Percentiles rank a stretch among this genome's conserved stretches.
Conservation (phyloP, 164 flowering plant species). For the Nymphaea thermarum region DNA sequence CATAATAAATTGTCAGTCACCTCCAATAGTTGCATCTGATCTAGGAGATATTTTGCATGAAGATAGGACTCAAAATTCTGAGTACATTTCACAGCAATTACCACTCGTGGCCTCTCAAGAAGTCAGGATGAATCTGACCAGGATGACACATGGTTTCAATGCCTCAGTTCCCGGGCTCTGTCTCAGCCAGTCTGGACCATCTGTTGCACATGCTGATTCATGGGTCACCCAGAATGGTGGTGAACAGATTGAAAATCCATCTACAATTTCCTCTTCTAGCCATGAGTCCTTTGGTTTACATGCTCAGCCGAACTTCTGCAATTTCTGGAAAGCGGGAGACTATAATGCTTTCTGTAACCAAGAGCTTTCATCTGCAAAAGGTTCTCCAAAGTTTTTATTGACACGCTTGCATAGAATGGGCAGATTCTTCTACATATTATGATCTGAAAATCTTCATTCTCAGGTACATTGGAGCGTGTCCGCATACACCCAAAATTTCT, state of each 20-base stretch:
- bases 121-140: not conserved
- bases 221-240: not conserved
- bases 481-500: conserved; percentile 87
- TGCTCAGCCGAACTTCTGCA: conserved; percentile 20
- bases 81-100: not conserved
- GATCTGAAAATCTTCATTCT: not conserved
- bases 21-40: not conserved
- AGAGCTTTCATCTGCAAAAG: not conserved
- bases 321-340: conserved; percentile 86
- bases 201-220: not conserved
- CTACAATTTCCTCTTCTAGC: not conserved
- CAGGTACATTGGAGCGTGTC: conserved; percentile 71
- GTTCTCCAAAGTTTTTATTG: not conserved
- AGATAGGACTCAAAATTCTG: not conserved
- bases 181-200: not conserved
- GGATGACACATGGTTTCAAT: not conserved
- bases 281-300: not conserved
- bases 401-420: not conserved
- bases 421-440: not conserved
- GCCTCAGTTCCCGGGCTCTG: not conserved
- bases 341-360: conserved; percentile 20
- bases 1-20: not conserved
- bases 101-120: not conserved
- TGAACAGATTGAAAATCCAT: not conserved
- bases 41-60: not conserved